phyloP scores from a whole-genome alignment of 2,329 filamentous ascomycete species.

The Mycocentrospora acerina region DNA sequence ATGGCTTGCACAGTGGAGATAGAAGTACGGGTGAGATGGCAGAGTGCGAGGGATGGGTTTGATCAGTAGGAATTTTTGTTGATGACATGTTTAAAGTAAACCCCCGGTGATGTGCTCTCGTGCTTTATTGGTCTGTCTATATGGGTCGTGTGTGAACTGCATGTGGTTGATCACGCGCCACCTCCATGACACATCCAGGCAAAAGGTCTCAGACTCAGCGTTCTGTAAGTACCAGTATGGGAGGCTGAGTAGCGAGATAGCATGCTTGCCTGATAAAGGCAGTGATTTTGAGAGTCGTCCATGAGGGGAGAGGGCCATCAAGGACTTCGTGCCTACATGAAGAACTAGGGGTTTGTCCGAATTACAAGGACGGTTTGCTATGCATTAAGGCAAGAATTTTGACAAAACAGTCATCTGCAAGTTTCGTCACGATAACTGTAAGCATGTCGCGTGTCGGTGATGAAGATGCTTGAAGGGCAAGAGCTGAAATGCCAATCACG shows the following conservation, averaged over 20 bases:
- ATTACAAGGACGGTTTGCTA: too few relatives aligned
- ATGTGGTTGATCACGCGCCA: constrained; percentile 30
- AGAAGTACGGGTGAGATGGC: neutral
- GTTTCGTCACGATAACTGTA: too few relatives aligned
- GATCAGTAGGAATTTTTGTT: constrained; percentile 2
- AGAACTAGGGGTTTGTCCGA: too few relatives aligned
- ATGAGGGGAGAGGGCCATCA: too few relatives aligned
- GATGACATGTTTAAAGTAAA: neutral
- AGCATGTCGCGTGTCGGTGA: too few relatives aligned
- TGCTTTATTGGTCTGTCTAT: constrained; percentile 19
- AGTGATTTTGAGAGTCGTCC: too few relatives aligned
- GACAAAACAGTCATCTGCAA: too few relatives aligned
- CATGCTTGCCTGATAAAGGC: neutral
- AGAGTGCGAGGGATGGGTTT: neutral
- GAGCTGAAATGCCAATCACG: too few relatives aligned
- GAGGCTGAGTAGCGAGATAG: constrained; percentile 6
- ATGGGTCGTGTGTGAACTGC: constrained; percentile 18
- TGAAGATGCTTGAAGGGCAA: too few relatives aligned
- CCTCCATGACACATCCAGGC: constrained; percentile 13
- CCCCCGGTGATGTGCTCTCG: constrained; percentile 33
- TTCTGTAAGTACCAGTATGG: neutral
- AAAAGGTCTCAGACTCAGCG: constrained; percentile 25
- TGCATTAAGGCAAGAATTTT: too few relatives aligned
- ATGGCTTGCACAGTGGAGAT: constrained; percentile 11
- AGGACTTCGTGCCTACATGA: too few relatives aligned